Evolutionary conservation across 352 stramenopile genomes (phyloP).

Genomic region (Globisporangium mamillatum): DNA sequence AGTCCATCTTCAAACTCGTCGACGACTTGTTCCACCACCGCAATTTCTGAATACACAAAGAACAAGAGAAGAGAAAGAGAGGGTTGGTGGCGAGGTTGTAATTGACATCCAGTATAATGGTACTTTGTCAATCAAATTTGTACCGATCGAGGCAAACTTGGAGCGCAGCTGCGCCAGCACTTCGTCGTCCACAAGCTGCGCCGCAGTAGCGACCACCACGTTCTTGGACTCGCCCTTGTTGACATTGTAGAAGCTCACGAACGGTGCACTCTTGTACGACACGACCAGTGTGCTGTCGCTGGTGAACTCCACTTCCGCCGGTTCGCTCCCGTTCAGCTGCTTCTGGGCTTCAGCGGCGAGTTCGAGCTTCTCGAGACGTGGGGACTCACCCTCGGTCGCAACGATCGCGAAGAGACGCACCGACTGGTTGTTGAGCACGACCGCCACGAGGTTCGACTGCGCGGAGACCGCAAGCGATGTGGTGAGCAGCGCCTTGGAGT

Average conservation of each 20-base stretch:
- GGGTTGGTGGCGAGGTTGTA: background rate
- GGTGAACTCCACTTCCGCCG: slow-evolving; percentile 50
- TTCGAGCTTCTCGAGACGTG: slow-evolving; percentile 26
- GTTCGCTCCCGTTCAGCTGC: slow-evolving; percentile 38
- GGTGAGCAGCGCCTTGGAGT: slow-evolving; percentile 45
- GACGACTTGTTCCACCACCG: slow-evolving; percentile 37
- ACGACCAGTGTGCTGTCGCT: slow-evolving; percentile 40
- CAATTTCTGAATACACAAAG: slow-evolving; percentile 36
- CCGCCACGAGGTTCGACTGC: slow-evolving; percentile 49
- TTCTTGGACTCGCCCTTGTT: slow-evolving; percentile 22
- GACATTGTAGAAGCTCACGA: slow-evolving; percentile 55
- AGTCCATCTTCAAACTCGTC: slow-evolving; percentile 65
- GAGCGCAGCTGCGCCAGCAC: slow-evolving; percentile 43
- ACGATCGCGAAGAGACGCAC: slow-evolving; percentile 61
- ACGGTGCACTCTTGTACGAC: slow-evolving; percentile 64
- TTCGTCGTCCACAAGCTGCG: slow-evolving; percentile 18
- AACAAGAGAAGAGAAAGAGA: background rate
- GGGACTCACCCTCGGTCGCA: slow-evolving; percentile 11
- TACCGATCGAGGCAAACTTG: slow-evolving; percentile 56
- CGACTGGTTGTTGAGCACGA: slow-evolving; percentile 47
- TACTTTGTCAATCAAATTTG: slow-evolving; percentile 2
- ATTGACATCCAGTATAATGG: background rate
- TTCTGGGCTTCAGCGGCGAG: slow-evolving; percentile 29
- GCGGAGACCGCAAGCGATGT: slow-evolving; percentile 60
- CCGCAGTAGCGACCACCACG: slow-evolving; percentile 3